Percentiles rank a stretch among this genome's conserved stretches.
Conservation (phyloP, 805 yeast genomes). For the Yarrowia phangngaensis region DNA sequence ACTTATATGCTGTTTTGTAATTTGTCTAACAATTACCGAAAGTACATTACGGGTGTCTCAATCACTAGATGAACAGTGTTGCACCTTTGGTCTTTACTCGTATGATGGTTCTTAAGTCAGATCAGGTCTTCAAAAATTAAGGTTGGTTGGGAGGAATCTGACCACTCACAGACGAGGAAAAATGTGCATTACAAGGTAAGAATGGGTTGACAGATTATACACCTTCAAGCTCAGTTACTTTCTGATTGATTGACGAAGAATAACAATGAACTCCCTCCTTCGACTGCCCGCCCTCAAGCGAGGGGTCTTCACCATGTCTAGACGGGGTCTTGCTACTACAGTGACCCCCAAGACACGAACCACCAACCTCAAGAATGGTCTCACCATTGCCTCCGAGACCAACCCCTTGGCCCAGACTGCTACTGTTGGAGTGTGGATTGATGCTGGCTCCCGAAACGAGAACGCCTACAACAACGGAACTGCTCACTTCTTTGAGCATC, state of each 20-base stretch:
- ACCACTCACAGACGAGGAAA: slow-evolving; percentile 22
- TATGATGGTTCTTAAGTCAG: no score
- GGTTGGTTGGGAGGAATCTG: slow-evolving; percentile 22
- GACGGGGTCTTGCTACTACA: slow-evolving; percentile 23
- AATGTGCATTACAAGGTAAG: slow-evolving; percentile 2
- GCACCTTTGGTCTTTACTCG: background rate
- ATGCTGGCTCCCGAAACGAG: slow-evolving; percentile 98
- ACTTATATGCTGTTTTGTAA: no score
- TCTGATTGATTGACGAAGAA: no score
- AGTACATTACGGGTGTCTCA: background rate
- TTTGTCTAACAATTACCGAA: no score
- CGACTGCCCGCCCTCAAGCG: slow-evolving; percentile 28
- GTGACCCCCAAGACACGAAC: slow-evolving; percentile 52
- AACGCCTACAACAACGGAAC: slow-evolving; percentile 81
- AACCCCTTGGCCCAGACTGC: slow-evolving; percentile 89
- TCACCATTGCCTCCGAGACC: slow-evolving; percentile 87
- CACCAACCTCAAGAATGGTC: slow-evolving; percentile 79
- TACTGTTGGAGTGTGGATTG: slow-evolving; percentile 97
- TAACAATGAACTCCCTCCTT: slow-evolving; percentile 25
- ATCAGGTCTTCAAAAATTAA: background rate
- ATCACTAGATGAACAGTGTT: background rate
- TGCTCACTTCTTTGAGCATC: slow-evolving; percentile 94
- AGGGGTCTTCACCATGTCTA: slow-evolving; percentile 23
- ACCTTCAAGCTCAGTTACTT: background rate
- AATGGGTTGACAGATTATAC: background rate